These are phyloP conservation scores for Edaphochlamys debaryana DNA, from an alignment of 139 green algal species.

Conservation along the genomic window DNA sequence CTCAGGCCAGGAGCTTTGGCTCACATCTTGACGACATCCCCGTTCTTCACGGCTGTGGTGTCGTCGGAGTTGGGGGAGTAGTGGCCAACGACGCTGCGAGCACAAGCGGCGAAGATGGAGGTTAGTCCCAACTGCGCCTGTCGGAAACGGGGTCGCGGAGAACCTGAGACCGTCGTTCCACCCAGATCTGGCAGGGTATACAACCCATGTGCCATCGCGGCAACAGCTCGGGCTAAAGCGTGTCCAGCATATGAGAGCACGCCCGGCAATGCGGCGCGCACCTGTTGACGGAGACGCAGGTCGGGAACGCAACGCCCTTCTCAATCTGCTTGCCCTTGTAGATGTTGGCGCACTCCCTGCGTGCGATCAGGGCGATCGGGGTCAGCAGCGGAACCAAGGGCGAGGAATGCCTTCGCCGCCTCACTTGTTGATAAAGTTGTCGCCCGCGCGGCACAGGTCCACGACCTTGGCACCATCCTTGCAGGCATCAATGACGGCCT, in stretches of 20 bases:
- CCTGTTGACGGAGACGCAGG: conserved; percentile 95
- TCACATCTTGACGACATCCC: conserved; percentile 96
- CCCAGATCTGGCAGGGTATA: not conserved
- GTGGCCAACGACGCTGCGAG: conserved; percentile 88
- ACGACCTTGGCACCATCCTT: conserved; percentile 93
- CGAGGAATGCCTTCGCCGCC: conserved; percentile 20
- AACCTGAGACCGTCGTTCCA: too few species aligned
- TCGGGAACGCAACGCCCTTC: conserved; percentile 97
- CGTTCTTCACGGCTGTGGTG: conserved; percentile 75
- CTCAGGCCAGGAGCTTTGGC: conserved; percentile 1
- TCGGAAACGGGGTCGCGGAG: not conserved
- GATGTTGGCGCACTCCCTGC: conserved; percentile 82
- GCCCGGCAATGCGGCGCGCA: too few species aligned
- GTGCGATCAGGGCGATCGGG: too few species aligned
- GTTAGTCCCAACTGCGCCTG: not conserved
- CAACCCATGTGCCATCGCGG: not conserved
- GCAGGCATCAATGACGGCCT: conserved; percentile 72
- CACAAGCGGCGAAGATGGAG: not conserved
- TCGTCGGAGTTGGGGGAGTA: conserved; percentile 87
- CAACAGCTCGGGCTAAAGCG: too few species aligned
- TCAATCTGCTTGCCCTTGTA: conserved; percentile 98
- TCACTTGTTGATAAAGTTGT: conserved; percentile 87
- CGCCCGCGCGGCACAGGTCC: conserved; percentile 88
- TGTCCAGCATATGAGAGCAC: too few species aligned
- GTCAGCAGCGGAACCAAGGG: too few species aligned